Percentiles rank a stretch among this genome's conserved stretches.
Conservation (phyloP, 495 filamentous ascomycete genomes). For the Penicillium pulvis region DNA sequence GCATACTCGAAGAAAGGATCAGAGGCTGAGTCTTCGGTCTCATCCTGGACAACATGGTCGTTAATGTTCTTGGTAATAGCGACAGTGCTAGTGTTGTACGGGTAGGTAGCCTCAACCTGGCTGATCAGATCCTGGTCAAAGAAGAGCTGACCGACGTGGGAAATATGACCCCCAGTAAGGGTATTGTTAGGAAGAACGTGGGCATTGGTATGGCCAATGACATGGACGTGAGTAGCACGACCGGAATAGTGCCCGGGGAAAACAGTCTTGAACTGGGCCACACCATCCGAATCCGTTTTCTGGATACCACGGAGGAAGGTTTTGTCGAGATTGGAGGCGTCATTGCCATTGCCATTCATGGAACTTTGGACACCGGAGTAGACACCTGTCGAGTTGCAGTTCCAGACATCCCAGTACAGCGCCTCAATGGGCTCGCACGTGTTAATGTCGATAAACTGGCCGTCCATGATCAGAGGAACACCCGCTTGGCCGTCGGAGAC, state of each 20-base stretch:
- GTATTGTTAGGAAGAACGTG: slow-evolving; percentile 49
- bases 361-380: slow-evolving; percentile 41
- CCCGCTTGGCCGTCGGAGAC: slow-evolving; percentile 49
- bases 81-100: slow-evolving; percentile 57
- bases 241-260: slow-evolving; percentile 57
- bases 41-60: background rate
- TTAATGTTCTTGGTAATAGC: slow-evolving; percentile 44
- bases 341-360: slow-evolving; percentile 28
- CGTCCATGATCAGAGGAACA: slow-evolving; percentile 53
- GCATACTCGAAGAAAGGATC: background rate
- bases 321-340: slow-evolving; percentile 43
- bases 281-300: slow-evolving; percentile 47
- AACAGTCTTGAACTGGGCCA: slow-evolving; percentile 48
- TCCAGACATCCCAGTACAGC: slow-evolving; percentile 57
- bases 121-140: slow-evolving; percentile 53
- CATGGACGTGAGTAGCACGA: slow-evolving; percentile 51
- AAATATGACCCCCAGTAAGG: slow-evolving; percentile 46
- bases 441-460: slow-evolving; percentile 57
- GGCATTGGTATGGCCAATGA: slow-evolving; percentile 49
- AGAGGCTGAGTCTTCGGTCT: background rate
- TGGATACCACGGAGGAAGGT: slow-evolving; percentile 55
- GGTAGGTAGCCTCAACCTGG: slow-evolving; percentile 47
- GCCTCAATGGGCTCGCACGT: slow-evolving; percentile 53
- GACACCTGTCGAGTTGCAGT: slow-evolving; percentile 55
- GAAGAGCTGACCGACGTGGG: slow-evolving; percentile 65